A percentile compares a stretch with the other conserved stretches of the same genome.
Evolutionary conservation across 2,329 filamentous ascomycete species (phyloP).

Genomic region (Neophaeococcomyces mojaviensis): DNA sequence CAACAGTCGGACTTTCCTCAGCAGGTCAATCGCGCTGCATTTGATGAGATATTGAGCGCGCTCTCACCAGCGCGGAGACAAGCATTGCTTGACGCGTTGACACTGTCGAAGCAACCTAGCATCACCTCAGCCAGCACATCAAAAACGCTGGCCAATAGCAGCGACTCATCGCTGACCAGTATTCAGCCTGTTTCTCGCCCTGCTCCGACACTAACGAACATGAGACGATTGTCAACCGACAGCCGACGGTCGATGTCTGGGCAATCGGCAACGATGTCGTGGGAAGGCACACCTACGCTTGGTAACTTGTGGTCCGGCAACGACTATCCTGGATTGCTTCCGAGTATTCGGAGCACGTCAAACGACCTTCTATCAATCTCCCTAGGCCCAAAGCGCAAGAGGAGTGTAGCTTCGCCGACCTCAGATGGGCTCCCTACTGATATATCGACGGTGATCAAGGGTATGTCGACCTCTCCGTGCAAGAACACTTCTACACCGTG

Average conservation of each 20-base stretch:
- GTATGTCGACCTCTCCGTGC: slow-evolving; percentile 5
- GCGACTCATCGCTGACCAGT: neutral
- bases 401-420: neutral
- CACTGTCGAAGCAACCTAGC: neutral
- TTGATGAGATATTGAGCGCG: slow-evolving; percentile 25
- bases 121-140: neutral
- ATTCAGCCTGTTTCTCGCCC: neutral
- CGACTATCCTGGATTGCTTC: slow-evolving; percentile 9
- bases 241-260: slow-evolving; percentile 12
- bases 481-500: neutral
- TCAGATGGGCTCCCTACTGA: neutral
- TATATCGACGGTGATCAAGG: neutral
- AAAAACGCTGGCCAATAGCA: neutral
- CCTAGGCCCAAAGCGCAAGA: slow-evolving; percentile 18
- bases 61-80: slow-evolving; percentile 16
- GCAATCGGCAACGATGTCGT: slow-evolving; percentile 1
- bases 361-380: slow-evolving; percentile 13
- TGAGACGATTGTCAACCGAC: slow-evolving; percentile 15
- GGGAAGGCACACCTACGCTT: neutral
- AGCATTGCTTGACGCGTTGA: slow-evolving; percentile 30
- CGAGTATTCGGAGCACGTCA: neutral
- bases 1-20: slow-evolving; percentile 21
- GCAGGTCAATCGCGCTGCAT: slow-evolving; percentile 35
- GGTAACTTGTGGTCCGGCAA: slow-evolving; percentile 2
- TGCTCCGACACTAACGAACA: neutral